Evolutionary conservation across 345 rosid genomes (phyloP), one percentile per base, ranked within the genome.

Genomic region (Eutrema yunnanense): DNA sequence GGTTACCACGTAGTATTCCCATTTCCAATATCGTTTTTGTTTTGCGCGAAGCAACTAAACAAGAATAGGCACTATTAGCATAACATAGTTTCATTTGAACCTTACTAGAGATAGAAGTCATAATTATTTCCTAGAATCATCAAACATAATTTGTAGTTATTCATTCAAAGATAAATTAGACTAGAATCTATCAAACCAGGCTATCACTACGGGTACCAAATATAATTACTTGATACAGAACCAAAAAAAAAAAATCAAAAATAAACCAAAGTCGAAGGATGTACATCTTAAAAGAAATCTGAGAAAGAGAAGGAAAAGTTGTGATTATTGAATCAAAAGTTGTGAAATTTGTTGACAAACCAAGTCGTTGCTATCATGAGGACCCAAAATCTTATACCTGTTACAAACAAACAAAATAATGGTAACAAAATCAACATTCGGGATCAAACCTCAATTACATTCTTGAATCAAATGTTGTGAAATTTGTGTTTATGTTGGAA

Each of bases 321-420:
- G 65, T 27, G 32, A 61, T n/a, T 44, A n/a, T 44, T 30, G 3
- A 29, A 61, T 61, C 51, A 42, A 3, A 62, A 62, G 51, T 43
- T 48, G 8, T 62, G 66, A 62, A 62, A 62, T 43, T 44, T 30
- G 9, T 30, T 62, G 52, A 37, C 48, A 50, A 44, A 61, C 68
- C 55, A 74, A 22, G 67, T 77, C 79, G 34, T 38, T 72, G 69
- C 67, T 81, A 68, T 84, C 92, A 63, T 82, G 77, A 59, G 90
- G 86, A 61, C 83, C 83, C 81, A 78, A 66, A 71, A 89, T 76
- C 82, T 83, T 82, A 72, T 41, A 87, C 81, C 96, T 89, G 85
- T 81, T 48, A 66, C 63, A 9, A 48, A 51, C 16, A 14, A 64
- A 52, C 22, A 60, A 22, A 55, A 47, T 3, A 58, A 56, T 53